Conservation (phyloP, 495 filamentous ascomycete species). For the Lasiosphaeria hispida region DNA sequence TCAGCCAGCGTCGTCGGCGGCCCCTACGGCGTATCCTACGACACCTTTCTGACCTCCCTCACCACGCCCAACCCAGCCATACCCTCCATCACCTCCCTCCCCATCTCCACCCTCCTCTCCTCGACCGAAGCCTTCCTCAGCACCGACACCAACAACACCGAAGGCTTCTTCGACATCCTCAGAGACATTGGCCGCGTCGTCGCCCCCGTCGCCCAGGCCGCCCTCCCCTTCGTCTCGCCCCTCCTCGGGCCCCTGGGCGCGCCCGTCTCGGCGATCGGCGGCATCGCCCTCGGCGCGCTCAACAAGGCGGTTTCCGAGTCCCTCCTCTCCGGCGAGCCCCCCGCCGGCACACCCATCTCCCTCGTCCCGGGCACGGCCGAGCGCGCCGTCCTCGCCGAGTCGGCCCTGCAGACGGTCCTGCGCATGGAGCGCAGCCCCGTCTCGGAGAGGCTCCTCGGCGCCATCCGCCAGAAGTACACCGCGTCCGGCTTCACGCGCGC, state of each 20-base stretch:
- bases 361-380: conserved; percentile 6
- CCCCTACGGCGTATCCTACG: conserved; percentile 28
- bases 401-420: conserved; percentile 23
- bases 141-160: neutral
- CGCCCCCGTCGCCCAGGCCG: neutral
- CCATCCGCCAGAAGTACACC: conserved; percentile 15
- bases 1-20: conserved; percentile 32
- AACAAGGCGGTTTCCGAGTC: conserved; percentile 2
- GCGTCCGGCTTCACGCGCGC: neutral
- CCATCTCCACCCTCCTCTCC: neutral
- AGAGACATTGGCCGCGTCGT: conserved; percentile 16
- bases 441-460: conserved; percentile 10
- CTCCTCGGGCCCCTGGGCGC: conserved; percentile 30
- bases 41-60: conserved; percentile 16
- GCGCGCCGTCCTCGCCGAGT: conserved; percentile 25
- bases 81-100: conserved; percentile 4
- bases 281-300: conserved; percentile 25
- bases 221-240: conserved; percentile 15
- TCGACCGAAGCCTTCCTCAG: neutral
- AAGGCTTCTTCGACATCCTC: conserved; percentile 32
- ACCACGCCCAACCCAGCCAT: conserved; percentile 17
- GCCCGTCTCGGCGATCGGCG: conserved; percentile 20
- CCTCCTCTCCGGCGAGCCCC: conserved; percentile 15
- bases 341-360: neutral
- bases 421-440: conserved; percentile 10